Base-by-base conservation (phyloP, 352 stramenopile genomes). In the Phytophthora ramorum region DNA sequence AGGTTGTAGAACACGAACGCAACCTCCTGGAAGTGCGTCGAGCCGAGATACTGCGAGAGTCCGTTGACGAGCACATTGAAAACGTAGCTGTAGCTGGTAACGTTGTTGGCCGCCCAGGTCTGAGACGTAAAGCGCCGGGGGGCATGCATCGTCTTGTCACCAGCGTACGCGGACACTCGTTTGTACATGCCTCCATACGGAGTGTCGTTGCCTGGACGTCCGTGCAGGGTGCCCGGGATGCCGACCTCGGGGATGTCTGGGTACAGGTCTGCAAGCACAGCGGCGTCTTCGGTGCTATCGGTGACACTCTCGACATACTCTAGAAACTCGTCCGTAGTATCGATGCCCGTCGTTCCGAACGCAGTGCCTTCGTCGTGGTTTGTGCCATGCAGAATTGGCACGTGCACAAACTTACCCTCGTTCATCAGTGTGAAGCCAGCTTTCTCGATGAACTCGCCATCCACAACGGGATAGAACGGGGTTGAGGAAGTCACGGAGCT, bases 1-100 rank as follows among this genome's bases (percentile, higher is more conserved):
- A 73, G 37, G 45, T 74, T 73, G 53, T 76, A 59, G 10, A 76
- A 71, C 12, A 76, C 69, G 24, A 73, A 76, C 1, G 69, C 63
- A 1, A 76, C 58, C 34, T 76, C 69, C 20, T 40, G 35, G 64
- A 73, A 73, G 55, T 76, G 69, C 26, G 53, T 70, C 8, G 64
- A 26, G 2, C 69, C 53, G 14, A 63, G 43, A 35, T 67, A 71
- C 22, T 65, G 17, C 56, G 26, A 40, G 45, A 1, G 55, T 26
- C 17, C 34, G 34, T 38, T 38, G 7, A 40, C 34, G 3, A 73
- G 44, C 17, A 76, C 69, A 34, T 73, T 57, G 35, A 76, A 73
- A 8, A 50, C 16, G 58, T 76, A 76, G 58, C 53, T 76, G 64
- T 71, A 76, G 46, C 54, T 63, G 7, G 63, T 17, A 1, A 70